A percentile compares a stretch with the other conserved stretches of the same genome.
These are phyloP conservation scores for Zygoascus sp. DNA, from an alignment of 1,139 yeast genomes.

Conservation along the genomic window DNA sequence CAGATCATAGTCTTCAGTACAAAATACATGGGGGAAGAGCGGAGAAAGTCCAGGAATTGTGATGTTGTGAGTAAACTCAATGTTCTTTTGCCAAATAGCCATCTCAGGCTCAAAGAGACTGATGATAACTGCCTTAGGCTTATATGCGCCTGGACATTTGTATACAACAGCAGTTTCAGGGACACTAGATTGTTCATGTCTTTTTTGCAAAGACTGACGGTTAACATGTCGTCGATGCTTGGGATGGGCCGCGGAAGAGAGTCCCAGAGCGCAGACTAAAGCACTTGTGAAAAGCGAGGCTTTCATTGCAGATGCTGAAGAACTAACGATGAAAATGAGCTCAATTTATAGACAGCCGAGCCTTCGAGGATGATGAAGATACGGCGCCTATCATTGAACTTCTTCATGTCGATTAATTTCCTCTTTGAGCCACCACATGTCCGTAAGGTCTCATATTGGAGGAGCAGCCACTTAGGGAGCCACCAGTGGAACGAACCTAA, in stretches of 20 bases:
- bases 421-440: too few species aligned
- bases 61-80: slow-evolving; percentile 48
- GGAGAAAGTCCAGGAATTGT: slow-evolving; percentile 65
- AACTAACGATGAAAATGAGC: too few species aligned
- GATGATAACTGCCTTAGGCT: slow-evolving; percentile 52
- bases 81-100: slow-evolving; percentile 49
- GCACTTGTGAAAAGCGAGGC: background rate
- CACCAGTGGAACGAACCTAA: too few species aligned
- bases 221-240: background rate
- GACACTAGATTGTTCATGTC: background rate
- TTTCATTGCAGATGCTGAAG: background rate
- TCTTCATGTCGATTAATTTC: too few species aligned
- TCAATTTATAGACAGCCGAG: too few species aligned
- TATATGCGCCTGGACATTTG: slow-evolving; percentile 11
- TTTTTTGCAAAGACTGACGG: background rate
- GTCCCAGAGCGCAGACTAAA: slow-evolving; percentile 3
- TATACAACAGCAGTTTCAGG: slow-evolving; percentile 7
- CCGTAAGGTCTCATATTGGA: too few species aligned
- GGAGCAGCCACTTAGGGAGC: too few species aligned
- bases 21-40: slow-evolving; percentile 51
- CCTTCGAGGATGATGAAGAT: too few species aligned
- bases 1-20: slow-evolving; percentile 49
- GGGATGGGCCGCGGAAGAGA: slow-evolving; percentile 9
- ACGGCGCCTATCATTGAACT: too few species aligned
- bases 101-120: slow-evolving; percentile 56